Evolutionary conservation across 2,329 filamentous ascomycete genomes (phyloP).

Genomic region (Allantophomopsis lycopodina): DNA sequence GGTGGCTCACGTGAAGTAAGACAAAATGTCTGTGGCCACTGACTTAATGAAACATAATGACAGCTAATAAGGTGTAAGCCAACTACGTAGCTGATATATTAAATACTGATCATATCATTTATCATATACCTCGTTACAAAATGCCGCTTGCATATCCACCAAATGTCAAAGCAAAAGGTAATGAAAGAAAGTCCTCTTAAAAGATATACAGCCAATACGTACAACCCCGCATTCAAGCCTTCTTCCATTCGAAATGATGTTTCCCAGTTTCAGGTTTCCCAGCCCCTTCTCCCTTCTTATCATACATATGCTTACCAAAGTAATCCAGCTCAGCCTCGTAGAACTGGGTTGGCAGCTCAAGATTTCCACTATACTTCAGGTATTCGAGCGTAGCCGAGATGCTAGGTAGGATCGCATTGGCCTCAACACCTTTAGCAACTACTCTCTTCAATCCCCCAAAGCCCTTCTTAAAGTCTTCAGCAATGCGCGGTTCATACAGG

Average conservation of each 20-base stretch:
- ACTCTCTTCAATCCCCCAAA: constrained; percentile 39
- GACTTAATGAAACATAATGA: too few relatives aligned
- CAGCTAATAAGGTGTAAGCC: too few relatives aligned
- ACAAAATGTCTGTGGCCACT: too few relatives aligned
- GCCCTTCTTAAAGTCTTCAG: constrained; percentile 34
- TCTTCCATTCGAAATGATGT: constrained; percentile 50
- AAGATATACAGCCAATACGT: too few relatives aligned
- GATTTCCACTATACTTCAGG: constrained; percentile 46
- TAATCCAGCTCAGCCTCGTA: constrained; percentile 61
- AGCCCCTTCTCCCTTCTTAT: constrained; percentile 36
- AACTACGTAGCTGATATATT: too few relatives aligned
- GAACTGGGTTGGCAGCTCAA: constrained; percentile 50
- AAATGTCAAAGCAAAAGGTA: too few relatives aligned
- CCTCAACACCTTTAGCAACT: constrained; percentile 36
- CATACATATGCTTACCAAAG: constrained; percentile 55
- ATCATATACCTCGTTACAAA: too few relatives aligned
- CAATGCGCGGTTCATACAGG: constrained; percentile 28
- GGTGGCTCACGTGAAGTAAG: too few relatives aligned
- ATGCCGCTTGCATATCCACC: too few relatives aligned
- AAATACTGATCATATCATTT: too few relatives aligned
- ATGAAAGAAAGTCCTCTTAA: too few relatives aligned
- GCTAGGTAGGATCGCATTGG: constrained; percentile 45
- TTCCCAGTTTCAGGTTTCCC: constrained; percentile 38
- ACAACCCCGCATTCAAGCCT: constrained; percentile 13
- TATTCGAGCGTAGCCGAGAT: constrained; percentile 52